Evolutionary conservation across 768 basidiomycete species (phyloP), one percentile per base, ranked within the genome.

Genomic region (Rhodotorula toruloides): DNA sequence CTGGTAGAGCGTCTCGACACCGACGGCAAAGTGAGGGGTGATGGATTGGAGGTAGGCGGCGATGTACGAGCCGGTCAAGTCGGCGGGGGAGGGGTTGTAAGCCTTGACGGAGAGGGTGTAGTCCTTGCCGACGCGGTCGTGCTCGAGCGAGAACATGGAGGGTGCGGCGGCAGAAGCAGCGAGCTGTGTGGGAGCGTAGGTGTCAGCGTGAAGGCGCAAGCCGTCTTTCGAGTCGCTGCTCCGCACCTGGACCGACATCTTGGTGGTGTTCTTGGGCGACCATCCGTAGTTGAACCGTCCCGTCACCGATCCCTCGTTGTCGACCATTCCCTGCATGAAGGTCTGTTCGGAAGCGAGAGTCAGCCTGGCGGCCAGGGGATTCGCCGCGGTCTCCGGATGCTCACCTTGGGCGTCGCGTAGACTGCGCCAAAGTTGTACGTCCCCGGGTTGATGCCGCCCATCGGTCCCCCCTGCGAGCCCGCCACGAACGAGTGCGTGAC

Each of bases 361-460:
- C 27, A 64, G 53, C 13, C n/a, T n/a, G n/a, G n/a, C n/a, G n/a
- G n/a, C n/a, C n/a, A n/a, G n/a, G n/a, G n/a, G n/a, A n/a, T n/a
- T n/a, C n/a, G n/a, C n/a, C n/a, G n/a, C n/a, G n/a, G n/a, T n/a
- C n/a, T n/a, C n/a, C n/a, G n/a, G n/a, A n/a, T n/a, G 73, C 77
- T 56, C 73, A 96, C 93, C 77, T 83, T 83, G 74, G 85, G 82
- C 74, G 87, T 94, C 21, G 89, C 92, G 79, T 87, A 97, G 56
- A 96, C 84, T 16, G 92, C 91, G 63, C 88, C 90, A 76, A 98
- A 97, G 78, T 91, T 92, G 79, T 99, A 99, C 37, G 87, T 88
- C 21, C 94, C 84, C 2, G 90, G 84, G 48, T 49, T 63, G 54
- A 63, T 53, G 3, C 71, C 71, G 21, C 67, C 68, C 68, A 73